A percentile compares a stretch with the other conserved stretches of the same genome.
Evolutionary conservation across 148 eudicot species (phyloP).

Genomic region (Rhododendron henanense): DNA sequence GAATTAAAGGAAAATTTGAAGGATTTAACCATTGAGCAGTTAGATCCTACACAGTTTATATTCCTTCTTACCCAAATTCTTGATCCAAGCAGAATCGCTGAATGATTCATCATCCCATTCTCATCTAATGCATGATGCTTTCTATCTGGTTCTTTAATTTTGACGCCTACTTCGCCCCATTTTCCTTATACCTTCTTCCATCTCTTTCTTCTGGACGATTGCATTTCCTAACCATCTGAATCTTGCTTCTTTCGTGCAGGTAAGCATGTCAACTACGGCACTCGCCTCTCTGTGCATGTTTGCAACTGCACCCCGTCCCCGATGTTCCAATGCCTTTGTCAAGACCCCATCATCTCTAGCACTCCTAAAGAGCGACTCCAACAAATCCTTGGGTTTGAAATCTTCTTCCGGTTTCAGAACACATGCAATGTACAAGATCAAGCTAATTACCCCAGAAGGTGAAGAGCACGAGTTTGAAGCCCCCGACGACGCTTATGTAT

Average conservation of each 20-base stretch:
- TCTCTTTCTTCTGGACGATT: not conserved
- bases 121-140: not conserved
- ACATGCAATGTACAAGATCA: constrained; percentile 59
- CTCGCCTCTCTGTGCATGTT: constrained; percentile 41
- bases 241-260: constrained; percentile 22
- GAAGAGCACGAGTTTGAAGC: constrained; percentile 64
- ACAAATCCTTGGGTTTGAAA: constrained; percentile 41
- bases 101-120: not conserved
- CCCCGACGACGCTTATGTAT: constrained; percentile 66
- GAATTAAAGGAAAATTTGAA: not conserved
- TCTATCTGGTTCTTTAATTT: not conserved
- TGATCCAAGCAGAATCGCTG: not conserved
- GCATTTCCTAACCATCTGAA: constrained; percentile 2
- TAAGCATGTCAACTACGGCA: constrained; percentile 42
- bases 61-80: not conserved
- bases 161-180: not conserved
- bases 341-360: constrained; percentile 36
- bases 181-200: not conserved
- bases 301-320: constrained; percentile 22
- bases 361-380: constrained; percentile 31
- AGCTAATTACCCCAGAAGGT: constrained; percentile 58
- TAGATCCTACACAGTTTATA: not conserved
- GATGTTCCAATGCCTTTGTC: constrained; percentile 14
- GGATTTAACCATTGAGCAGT: not conserved
- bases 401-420: constrained; percentile 23